A percentile compares a stretch with the other conserved stretches of the same genome.
Conservation (phyloP, 192 early-diverging fungal genomes). For the Chytriomyces hyalinus region DNA sequence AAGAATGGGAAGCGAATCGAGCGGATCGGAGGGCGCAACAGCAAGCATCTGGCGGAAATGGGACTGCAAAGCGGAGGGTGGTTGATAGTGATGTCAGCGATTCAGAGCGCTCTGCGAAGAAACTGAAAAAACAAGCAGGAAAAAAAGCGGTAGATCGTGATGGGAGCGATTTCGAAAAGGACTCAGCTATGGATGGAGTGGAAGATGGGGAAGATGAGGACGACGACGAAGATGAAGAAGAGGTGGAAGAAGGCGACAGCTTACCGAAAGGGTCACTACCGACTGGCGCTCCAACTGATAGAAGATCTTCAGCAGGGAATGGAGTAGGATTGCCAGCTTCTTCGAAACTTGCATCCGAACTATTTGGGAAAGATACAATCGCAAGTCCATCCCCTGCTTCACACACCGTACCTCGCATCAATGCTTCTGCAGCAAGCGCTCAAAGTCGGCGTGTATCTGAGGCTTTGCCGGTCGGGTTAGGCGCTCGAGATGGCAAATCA, state of each 20-base stretch:
- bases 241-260: not conserved
- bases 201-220: conserved; percentile 11
- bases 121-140: not conserved
- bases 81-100: conserved; percentile 19
- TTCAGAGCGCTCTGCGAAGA: not conserved
- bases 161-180: conserved; percentile 11
- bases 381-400: not conserved
- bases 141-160: not conserved
- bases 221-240: not conserved
- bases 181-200: not conserved
- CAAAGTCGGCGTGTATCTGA: not conserved
- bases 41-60: not conserved
- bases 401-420: not conserved
- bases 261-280: not conserved
- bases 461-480: not conserved
- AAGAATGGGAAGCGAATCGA: conserved; percentile 6
- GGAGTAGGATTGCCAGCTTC: not conserved
- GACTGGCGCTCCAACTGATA: not conserved
- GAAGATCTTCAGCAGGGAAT: not conserved
- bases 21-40: not conserved
- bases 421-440: not conserved
- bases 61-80: not conserved
- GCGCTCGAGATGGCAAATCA: not conserved
- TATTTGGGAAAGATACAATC: conserved; percentile 9
- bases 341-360: conserved; percentile 1